Evolutionary conservation across 2,329 filamentous ascomycete species (phyloP).

Genomic region (Stachybotrys chartarum): DNA sequence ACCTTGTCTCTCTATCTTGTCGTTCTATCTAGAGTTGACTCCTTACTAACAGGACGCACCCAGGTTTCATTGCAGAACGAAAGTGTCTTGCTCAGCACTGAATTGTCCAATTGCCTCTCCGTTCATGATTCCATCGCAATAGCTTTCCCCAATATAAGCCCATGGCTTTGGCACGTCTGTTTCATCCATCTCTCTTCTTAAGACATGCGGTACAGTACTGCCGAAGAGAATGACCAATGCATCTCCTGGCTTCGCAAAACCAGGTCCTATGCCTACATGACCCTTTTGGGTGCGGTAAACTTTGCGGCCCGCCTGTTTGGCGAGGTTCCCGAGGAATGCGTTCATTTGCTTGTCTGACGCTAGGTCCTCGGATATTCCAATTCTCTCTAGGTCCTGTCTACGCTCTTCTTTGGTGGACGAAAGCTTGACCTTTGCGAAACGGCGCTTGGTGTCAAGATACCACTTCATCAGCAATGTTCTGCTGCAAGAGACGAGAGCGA

Average conservation of each 20-base stretch:
- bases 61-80: too few species aligned
- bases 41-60: too few species aligned
- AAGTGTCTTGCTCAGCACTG: too few species aligned
- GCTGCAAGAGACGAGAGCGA: neutral
- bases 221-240: constrained; percentile 19
- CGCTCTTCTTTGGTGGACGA: neutral
- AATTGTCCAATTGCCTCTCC: constrained; percentile 14
- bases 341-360: constrained; percentile 3
- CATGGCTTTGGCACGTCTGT: constrained; percentile 6
- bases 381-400: neutral
- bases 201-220: constrained; percentile 17
- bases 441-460: constrained; percentile 2
- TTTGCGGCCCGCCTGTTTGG: constrained; percentile 10
- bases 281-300: constrained; percentile 20
- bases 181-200: constrained; percentile 7
- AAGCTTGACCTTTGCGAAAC: constrained; percentile 4
- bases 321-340: constrained; percentile 8
- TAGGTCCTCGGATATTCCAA: constrained; percentile 9
- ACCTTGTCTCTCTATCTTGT: too few species aligned
- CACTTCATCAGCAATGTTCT: neutral
- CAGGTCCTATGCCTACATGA: constrained; percentile 16
- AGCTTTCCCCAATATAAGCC: constrained; percentile 21
- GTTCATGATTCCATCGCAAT: constrained; percentile 26
- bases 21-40: too few species aligned
- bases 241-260: constrained; percentile 8